Conservation (phyloP, 129 eudicot species). For the Ambrosia trifida region DNA sequence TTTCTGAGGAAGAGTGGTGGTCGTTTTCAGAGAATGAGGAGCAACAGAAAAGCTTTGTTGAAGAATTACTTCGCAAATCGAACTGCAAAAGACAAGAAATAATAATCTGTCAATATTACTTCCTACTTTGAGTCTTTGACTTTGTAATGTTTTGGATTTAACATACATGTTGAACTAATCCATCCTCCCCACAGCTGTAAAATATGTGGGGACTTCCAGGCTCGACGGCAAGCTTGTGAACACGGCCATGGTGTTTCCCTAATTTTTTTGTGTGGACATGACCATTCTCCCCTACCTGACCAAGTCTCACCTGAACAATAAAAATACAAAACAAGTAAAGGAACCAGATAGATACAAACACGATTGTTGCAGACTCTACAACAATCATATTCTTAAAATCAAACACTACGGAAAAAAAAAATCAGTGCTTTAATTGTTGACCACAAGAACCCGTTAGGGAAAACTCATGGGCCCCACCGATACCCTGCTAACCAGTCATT, state of each 20-base stretch:
- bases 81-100: slow-evolving; percentile 52
- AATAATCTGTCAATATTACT: slow-evolving; percentile 5
- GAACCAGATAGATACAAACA: neutral
- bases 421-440: no score
- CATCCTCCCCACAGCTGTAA: slow-evolving; percentile 92
- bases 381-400: neutral
- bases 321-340: neutral
- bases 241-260: slow-evolving; percentile 81
- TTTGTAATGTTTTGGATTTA: neutral
- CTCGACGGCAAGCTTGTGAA: slow-evolving; percentile 83
- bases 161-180: slow-evolving; percentile 80
- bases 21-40: slow-evolving; percentile 50
- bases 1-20: slow-evolving; percentile 38
- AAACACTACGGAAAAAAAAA: neutral
- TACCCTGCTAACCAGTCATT: neutral
- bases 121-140: neutral
- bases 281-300: slow-evolving; percentile 61
- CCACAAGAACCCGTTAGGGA: no score
- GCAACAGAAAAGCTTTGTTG: slow-evolving; percentile 77
- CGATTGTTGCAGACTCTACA: neutral
- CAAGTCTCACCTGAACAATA: slow-evolving; percentile 72
- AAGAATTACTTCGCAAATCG: slow-evolving; percentile 70
- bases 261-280: slow-evolving; percentile 62
- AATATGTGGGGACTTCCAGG: slow-evolving; percentile 86
- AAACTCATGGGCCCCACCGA: no score